phyloP scores from a whole-genome alignment of 2,329 filamentous ascomycete genomes.

The Magnaporthales sp. region DNA sequence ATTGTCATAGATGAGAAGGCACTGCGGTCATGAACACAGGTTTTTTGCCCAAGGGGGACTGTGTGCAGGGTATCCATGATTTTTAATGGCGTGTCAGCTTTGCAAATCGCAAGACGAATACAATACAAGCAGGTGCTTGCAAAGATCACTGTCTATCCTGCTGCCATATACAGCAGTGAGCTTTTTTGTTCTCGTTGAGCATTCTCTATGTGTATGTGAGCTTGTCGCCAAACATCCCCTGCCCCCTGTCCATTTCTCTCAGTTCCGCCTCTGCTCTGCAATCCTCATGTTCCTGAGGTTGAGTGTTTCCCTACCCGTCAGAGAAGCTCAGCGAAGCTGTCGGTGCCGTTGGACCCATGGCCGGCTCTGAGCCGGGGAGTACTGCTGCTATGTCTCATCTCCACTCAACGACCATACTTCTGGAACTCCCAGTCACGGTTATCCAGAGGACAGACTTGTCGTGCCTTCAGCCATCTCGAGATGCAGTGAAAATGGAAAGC shows the following conservation, averaged over 20 bases:
- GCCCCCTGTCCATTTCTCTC: neutral
- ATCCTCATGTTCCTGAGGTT: neutral
- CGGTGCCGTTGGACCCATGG: neutral
- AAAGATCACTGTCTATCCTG: neutral
- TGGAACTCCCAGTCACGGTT: conserved; percentile 99
- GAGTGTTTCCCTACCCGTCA: neutral
- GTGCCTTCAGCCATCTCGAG: conserved; percentile 97
- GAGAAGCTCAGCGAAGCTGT: neutral
- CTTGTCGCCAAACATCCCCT: neutral
- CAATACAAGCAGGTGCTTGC: neutral
- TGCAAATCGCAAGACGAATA: neutral
- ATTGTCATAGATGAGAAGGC: conserved; percentile 48
- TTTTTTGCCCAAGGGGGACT: neutral
- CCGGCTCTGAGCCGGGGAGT: neutral
- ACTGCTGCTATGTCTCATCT: neutral
- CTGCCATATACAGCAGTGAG: neutral
- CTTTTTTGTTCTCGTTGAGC: neutral
- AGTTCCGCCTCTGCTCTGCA: neutral
- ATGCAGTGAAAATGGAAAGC: conserved; percentile 99
- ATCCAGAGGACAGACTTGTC: conserved; percentile 94
- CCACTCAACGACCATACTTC: conserved; percentile 72
- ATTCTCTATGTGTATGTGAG: neutral
- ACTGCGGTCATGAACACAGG: conserved; percentile 8
- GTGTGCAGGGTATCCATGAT: neutral
- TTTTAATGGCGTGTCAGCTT: conserved; percentile 12